Percentiles rank a stretch among this genome's conserved stretches.
These are phyloP conservation scores for Phytophthora europaea DNA, from an alignment of 352 stramenopile species.

Conservation along the genomic window DNA sequence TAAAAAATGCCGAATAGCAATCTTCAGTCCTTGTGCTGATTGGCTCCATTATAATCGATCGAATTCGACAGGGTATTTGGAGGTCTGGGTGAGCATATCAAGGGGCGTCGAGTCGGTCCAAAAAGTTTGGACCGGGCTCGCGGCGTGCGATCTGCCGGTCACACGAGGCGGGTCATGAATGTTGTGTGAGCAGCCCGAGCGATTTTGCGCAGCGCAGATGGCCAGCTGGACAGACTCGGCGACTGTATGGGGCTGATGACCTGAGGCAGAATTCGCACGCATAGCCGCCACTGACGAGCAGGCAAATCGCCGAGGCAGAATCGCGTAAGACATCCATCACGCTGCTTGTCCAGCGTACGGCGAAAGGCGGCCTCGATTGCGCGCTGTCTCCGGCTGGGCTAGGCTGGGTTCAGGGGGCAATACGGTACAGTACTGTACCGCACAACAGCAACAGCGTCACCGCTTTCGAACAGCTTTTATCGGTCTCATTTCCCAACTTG, in stretches of 20 bases:
- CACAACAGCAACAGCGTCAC: conserved; percentile 5
- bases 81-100: no score
- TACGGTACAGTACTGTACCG: neutral
- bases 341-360: conserved; percentile 36
- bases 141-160: conserved; percentile 21
- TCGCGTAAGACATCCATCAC: conserved; percentile 47
- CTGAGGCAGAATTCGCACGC: conserved; percentile 28
- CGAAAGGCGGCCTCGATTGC: conserved; percentile 22
- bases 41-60: no score
- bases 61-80: no score
- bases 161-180: conserved; percentile 24
- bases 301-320: conserved; percentile 32
- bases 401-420: conserved; percentile 21
- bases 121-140: conserved; percentile 1
- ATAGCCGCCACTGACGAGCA: conserved; percentile 33
- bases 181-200: conserved; percentile 27
- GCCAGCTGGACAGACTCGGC: conserved; percentile 23
- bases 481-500: conserved; percentile 36
- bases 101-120: neutral
- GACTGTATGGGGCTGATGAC: conserved; percentile 28
- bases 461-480: conserved; percentile 31
- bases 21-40: no score
- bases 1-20: no score
- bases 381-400: conserved; percentile 8
- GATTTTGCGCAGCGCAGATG: conserved; percentile 7